phyloP scores from a whole-genome alignment of 2,329 filamentous ascomycete genomes.

The Xylariaceae sp. region DNA sequence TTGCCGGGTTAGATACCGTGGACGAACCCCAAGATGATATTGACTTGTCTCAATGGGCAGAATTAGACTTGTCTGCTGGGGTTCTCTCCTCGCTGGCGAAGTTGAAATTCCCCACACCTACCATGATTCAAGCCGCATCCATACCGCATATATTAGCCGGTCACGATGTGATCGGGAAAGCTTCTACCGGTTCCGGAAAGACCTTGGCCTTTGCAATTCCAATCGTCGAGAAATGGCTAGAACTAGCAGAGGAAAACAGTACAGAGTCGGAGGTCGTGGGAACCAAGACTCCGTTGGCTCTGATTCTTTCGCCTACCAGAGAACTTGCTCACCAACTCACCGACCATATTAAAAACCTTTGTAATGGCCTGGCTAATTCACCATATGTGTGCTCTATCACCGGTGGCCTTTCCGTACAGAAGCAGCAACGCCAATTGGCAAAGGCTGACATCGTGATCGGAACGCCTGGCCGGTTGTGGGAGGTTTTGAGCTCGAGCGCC shows the following conservation, averaged over 20 bases:
- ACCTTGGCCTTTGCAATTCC: conserved; percentile 93
- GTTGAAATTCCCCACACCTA: conserved; percentile 76
- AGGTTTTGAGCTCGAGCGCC: conserved; percentile 74
- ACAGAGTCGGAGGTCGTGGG: conserved; percentile 26
- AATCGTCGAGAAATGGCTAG: conserved; percentile 78
- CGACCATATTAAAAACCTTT: conserved; percentile 74
- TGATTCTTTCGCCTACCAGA: conserved; percentile 86
- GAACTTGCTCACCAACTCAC: conserved; percentile 91
- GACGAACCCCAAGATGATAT: conserved; percentile 55
- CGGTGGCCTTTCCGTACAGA: conserved; percentile 88
- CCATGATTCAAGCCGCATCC: conserved; percentile 70
- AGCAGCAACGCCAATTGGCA: conserved; percentile 80
- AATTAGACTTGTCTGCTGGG: conserved; percentile 66
- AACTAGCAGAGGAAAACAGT: conserved; percentile 38
- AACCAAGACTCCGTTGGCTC: conserved; percentile 57
- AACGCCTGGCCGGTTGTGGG: conserved; percentile 91
- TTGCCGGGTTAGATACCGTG: conserved; percentile 52
- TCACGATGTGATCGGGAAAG: conserved; percentile 91
- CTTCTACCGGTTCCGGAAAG: conserved; percentile 93
- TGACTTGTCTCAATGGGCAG: conserved; percentile 75
- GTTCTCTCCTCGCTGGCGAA: conserved; percentile 71
- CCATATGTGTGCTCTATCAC: conserved; percentile 84
- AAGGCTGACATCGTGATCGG: conserved; percentile 90
- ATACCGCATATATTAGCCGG: conserved; percentile 81
- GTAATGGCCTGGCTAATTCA: conserved; percentile 54